Conservation (phyloP, 2,329 filamentous ascomycete species). For the Dryadomyces quercivorus region DNA sequence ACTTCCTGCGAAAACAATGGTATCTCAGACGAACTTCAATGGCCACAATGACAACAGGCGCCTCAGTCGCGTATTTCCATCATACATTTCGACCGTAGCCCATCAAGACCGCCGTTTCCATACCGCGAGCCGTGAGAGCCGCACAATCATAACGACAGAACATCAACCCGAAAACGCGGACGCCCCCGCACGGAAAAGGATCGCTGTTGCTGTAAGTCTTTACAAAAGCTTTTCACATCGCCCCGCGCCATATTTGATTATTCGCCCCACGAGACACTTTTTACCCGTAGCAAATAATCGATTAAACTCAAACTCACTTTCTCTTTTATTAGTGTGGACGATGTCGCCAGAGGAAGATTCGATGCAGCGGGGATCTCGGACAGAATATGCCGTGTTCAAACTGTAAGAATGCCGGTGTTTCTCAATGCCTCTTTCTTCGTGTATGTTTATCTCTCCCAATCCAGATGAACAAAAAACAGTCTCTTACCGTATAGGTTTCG, state of each 20-base stretch:
- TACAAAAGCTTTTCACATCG: neutral
- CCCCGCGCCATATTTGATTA: no score
- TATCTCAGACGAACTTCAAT: conserved; percentile 27
- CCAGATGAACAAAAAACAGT: neutral
- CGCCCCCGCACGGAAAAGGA: conserved; percentile 40
- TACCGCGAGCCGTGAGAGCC: conserved; percentile 23
- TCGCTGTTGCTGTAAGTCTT: conserved; percentile 43
- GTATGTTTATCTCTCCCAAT: conserved; percentile 32
- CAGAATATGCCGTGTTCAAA: conserved; percentile 70
- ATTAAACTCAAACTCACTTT: neutral
- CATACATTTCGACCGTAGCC: conserved; percentile 19
- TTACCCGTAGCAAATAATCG: no score
- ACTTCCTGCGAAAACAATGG: conserved; percentile 24
- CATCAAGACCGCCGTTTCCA: conserved; percentile 25
- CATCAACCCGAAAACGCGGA: conserved; percentile 27
- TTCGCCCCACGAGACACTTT: no score
- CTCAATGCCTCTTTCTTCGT: conserved; percentile 67
- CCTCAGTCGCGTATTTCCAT: conserved; percentile 28
- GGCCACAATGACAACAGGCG: conserved; percentile 22
- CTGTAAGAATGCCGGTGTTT: conserved; percentile 62
- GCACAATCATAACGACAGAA: conserved; percentile 27
- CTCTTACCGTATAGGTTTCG: conserved; percentile 19
- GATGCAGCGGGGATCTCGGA: conserved; percentile 76
- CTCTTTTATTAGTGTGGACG: conserved; percentile 55
- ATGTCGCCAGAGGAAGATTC: conserved; percentile 88